Base-by-base conservation (phyloP, 768 basidiomycete genomes). In the Kwoniella europaea region DNA sequence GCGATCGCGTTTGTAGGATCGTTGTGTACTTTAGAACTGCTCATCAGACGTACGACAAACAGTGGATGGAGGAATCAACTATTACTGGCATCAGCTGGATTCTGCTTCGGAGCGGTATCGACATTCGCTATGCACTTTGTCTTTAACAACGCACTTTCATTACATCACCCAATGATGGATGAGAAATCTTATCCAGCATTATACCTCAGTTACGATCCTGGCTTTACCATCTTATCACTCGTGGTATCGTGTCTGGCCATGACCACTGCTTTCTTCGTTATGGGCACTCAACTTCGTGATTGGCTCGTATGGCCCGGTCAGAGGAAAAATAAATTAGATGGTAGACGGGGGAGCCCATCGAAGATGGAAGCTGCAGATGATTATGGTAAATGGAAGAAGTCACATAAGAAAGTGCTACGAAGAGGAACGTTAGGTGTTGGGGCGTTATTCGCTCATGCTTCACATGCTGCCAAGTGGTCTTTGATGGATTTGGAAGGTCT, bases 71-170 rank as follows among this genome's bases (percentile, higher is more conserved):
- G 76, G 52, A 84, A 84, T 71, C 71, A 79, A 18, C 41, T 76
- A 4, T 75, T 84, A 4, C 75, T 84, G 4, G 54, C 79, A 53
- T 63, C 77, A 12, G 82, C 84, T 3, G 84, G 82, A 3, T 59
- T 81, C 52, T 79, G 77, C 52, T 84, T 84, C 43, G 84, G 84
- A 12, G 74, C 76, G 3, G 82, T 84, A 50, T 82, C 82, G 20
- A 82, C 82, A n/a, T 84, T 84, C 68, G 76, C 79, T 59, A 84
- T 84, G 83, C 84, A 84, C 68, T 84, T 84, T 64, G 74, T 84
- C 74, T 83, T 83, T 65, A 84, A 84, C 77, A 82, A 82, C 65
- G 75, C 81, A 2, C 72, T 84, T 22, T 76, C 78, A 0, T 74
- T 84, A 2, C 79, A 78, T 64, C 77, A 79, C 61, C 77, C 80